Base-by-base conservation (phyloP, 306 rosid genomes). In the Trifolium pratense region DNA sequence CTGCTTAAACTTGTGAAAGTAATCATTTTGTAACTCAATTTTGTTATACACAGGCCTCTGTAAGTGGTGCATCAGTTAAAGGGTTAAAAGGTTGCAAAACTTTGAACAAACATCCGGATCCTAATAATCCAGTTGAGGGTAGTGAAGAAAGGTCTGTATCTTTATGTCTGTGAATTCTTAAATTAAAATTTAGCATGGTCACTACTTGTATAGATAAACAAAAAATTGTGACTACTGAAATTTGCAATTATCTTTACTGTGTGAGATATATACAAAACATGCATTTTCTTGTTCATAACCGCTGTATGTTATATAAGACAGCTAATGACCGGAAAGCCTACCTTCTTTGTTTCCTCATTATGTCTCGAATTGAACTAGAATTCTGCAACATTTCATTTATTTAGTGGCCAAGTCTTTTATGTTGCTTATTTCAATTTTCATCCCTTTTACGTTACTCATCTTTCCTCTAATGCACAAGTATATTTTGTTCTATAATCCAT, bases 11-110 rank as follows among this genome's bases (percentile, higher is more conserved):
- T 39, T 34, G 59, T 45, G 58, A 15, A 78, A 8, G 73, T 75
- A 59, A 64, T 71, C 53, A 55, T 66, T 82, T 75, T 21, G n/a
- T 21, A 21, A 21, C 25, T 21, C 25, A 21, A 21, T 66, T 32
- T 74, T 46, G 25, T 74, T 80, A 46, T 73, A 25, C 73, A 71
- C 86, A 94, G 97, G 98, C 98, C 80, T 87, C 96, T 77, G 89
- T 79, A 26, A 78, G 77, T 51, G 88, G 90, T 77, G 95, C 90
- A 74, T 81, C 90, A 9, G 97, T 91, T 29, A 82, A 80, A 79
- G 98, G 98, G 46, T 80, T 94, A 84, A 89, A 91, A 78, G 93
- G 96, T 74, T 61, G 90, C 82, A 91, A 89, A 84, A 85, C 91
- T 39, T 78, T 94, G 67, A 94, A 89, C 75, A 94, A 91, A 79